Evolutionary conservation across 2,329 filamentous ascomycete genomes (phyloP), one percentile per base, ranked within the genome.

Genomic region (Plenodomus tracheiphilus): DNA sequence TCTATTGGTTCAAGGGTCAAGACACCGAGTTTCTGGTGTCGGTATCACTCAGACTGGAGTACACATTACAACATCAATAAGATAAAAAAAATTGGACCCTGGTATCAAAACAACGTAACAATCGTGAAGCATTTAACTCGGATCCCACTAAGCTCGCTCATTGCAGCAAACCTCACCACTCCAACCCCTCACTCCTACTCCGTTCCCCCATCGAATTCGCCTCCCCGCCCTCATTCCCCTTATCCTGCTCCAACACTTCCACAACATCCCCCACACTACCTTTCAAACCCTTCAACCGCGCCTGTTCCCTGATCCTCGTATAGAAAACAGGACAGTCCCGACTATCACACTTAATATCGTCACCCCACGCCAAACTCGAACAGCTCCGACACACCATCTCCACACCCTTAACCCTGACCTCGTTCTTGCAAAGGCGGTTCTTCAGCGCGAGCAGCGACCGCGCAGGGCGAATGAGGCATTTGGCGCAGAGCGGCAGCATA

Each of bases 321-420:
- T 96, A 97, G 61, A 96, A 97, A 0, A 96, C 90, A 0, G 92
- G 88, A 67, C 94, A 99, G 73, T 96, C 93, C 69, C 89, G 85
- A 70, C 89, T 96, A 66, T 96, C 91, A 67, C 94, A 99, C 35
- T 74, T 79, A n/a, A 97, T 86, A 28, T 88, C 84, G 32, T 97
- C 93, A 2, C 84, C 76, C 56, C 85, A 87, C 3, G 87, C 79
- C 16, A 92, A 68, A 0, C 85, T 86, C 34, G 90, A 85, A 70
- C 94, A 99, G 61, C 83, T 88, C 51, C 87, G 84, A 72, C 94
- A 99, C 8, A 96, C 77, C 41, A 78, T 79, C 34, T 87, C 77
- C 7, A 96, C 73, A 51, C 91, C 83, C 38, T 77, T 69, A 10
- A 83, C 81, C 51, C 81, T 83, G 60, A 77, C 80, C 70, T 96